phyloP scores from a whole-genome alignment of 192 early-diverging fungal species.

The Coemansia sp. region DNA sequence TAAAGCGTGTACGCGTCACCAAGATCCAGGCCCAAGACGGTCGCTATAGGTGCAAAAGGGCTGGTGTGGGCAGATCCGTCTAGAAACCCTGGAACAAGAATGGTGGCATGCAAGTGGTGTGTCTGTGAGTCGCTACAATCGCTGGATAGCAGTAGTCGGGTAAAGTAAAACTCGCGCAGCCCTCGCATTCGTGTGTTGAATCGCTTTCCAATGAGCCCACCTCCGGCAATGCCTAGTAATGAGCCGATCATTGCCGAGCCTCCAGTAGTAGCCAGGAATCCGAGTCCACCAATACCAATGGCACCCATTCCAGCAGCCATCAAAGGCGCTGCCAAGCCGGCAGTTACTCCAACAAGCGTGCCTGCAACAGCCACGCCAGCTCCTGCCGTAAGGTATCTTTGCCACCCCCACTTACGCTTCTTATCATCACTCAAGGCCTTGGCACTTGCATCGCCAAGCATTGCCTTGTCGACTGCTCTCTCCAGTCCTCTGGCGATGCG shows the following conservation, averaged over 20 bases:
- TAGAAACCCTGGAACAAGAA: constrained; percentile 55
- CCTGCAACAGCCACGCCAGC: constrained; percentile 50
- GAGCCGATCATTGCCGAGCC: constrained; percentile 53
- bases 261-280: constrained; percentile 47
- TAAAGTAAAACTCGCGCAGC: constrained; percentile 49
- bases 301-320: constrained; percentile 57
- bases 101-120: constrained; percentile 48
- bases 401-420: constrained; percentile 43
- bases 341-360: constrained; percentile 54
- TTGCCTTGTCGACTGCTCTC: constrained; percentile 26
- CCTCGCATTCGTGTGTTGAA: constrained; percentile 47
- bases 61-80: constrained; percentile 23
- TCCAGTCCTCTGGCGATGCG: constrained; percentile 31
- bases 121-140: neutral
- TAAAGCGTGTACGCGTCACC: constrained; percentile 55
- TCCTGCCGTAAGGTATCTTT: constrained; percentile 49
- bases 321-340: constrained; percentile 56
- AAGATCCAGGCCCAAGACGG: constrained; percentile 31
- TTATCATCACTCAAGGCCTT: constrained; percentile 25
- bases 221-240: constrained; percentile 56
- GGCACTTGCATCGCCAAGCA: constrained; percentile 42
- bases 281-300: constrained; percentile 50
- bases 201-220: constrained; percentile 50
- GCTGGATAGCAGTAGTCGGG: constrained; percentile 16
- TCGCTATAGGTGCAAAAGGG: constrained; percentile 27